Evolutionary conservation across 441 rosid genomes (phyloP).

Genomic region (Mallotus japonicus): DNA sequence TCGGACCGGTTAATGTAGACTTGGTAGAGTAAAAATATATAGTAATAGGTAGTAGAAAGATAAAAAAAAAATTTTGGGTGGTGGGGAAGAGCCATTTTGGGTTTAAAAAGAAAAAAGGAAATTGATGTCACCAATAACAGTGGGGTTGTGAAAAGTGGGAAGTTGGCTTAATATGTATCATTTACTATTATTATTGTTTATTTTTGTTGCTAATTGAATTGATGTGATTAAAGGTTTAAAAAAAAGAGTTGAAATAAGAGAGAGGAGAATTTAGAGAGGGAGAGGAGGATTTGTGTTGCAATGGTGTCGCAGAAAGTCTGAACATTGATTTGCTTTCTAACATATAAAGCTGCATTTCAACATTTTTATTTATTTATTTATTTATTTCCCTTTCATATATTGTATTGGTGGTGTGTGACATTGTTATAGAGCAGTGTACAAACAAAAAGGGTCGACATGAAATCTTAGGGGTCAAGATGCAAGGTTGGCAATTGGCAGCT

Average conservation of each 20-base stretch:
- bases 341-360: conserved; percentile 9
- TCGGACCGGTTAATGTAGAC: conserved; percentile 82
- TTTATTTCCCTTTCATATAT: background rate
- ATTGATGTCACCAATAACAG: background rate
- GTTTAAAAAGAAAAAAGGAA: conserved; percentile 20
- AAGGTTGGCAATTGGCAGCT: conserved; percentile 35
- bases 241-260: conserved; percentile 34
- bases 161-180: conserved; percentile 19
- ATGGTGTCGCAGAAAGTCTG: conserved; percentile 21
- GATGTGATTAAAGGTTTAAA: conserved; percentile 24
- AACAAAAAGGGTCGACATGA: background rate
- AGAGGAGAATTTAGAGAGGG: conserved; percentile 20
- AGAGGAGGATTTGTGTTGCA: conserved; percentile 17
- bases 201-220: conserved; percentile 10
- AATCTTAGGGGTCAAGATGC: conserved; percentile 17
- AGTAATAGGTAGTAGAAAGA: conserved; percentile 3
- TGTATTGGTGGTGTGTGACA: background rate
- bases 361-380: background rate
- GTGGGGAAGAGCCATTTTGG: conserved; percentile 11
- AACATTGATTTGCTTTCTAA: conserved; percentile 26
- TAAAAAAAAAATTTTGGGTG: conserved; percentile 6
- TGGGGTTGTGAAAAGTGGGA: conserved; percentile 16
- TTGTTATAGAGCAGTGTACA: conserved; percentile 7
- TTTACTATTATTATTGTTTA: background rate
- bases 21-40: conserved; percentile 1